Base-by-base conservation (phyloP, 176 grass and related monocot genomes). In the Poa pratensis region DNA sequence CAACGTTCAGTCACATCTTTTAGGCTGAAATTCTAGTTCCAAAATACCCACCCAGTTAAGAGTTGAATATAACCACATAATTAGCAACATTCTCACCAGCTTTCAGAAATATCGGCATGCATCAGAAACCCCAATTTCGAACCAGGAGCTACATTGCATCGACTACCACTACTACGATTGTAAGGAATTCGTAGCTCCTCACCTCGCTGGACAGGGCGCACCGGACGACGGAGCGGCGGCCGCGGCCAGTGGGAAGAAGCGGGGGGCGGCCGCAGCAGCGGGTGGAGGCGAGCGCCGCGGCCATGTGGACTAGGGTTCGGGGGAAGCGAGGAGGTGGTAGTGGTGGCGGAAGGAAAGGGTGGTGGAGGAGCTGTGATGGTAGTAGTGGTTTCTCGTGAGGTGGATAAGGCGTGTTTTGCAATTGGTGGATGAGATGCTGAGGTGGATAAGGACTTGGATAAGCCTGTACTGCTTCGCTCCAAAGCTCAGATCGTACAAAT, bases 241-340 rank as follows among this genome's bases (percentile, higher is more conserved):
- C 67, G 35, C 78, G 78, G 28, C 40, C 15, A 3, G 53, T 83
- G 11, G 65, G 63, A 45, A 51, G 23, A 61, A 20, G 74, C 66
- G 86, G 24, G n/a, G 84, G 67, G 34, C 13, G 82, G 68, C 65
- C 81, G 69, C 69, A 90, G 86, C 87, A 93, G 40, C 77, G 85
- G 73, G 89, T 90, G 75, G 83, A 98, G 57, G 89, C 85, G 54
- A 98, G 82, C 79, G 86, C 80, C 60, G 87, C 87, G 78, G 92
- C 89, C 94, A 97, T 97, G 23, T 74, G 28, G 5, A 23, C 1
- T 67, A 69, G 55, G 83, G 75, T 88, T 68, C 30, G 46, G 55
- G 14, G 37, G 40, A 23, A 26, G 72, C 23, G 32, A 39, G 18
- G 76, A 16, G 34, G 23, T 49, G 16, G 60, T 20, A 59, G 20